Evolutionary conservation across 2,329 filamentous ascomycete genomes (phyloP).

Genomic region (Penicillium sp.): DNA sequence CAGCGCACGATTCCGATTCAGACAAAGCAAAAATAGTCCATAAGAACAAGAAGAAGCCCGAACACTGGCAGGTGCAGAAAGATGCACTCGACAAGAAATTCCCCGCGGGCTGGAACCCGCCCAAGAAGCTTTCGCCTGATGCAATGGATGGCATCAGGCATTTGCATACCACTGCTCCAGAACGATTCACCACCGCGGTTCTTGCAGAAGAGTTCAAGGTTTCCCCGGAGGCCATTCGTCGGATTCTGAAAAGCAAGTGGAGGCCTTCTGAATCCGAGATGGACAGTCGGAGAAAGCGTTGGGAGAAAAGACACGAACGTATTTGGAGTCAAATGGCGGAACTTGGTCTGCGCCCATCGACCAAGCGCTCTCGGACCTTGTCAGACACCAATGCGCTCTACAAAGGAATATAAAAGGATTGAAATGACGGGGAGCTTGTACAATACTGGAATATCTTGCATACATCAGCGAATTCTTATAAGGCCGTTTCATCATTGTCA

Average conservation of each 20-base stretch:
- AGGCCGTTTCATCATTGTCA: too few species aligned
- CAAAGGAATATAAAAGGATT: conserved; percentile 12
- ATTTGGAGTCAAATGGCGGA: conserved; percentile 45
- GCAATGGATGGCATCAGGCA: conserved; percentile 84
- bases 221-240: conserved; percentile 78
- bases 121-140: conserved; percentile 84
- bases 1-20: conserved; percentile 4
- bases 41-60: conserved; percentile 33
- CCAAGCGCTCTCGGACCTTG: conserved; percentile 33
- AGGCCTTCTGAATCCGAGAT: conserved; percentile 36
- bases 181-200: conserved; percentile 65
- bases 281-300: conserved; percentile 38
- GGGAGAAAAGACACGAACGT: conserved; percentile 42
- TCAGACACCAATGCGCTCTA: conserved; percentile 27
- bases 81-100: conserved; percentile 70
- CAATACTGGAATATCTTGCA: background rate
- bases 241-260: conserved; percentile 64
- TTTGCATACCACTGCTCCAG: conserved; percentile 69
- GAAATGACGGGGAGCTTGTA: conserved; percentile 2
- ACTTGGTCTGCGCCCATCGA: conserved; percentile 53
- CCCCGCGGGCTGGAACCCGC: conserved; percentile 68
- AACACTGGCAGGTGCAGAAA: conserved; percentile 72
- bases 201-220: conserved; percentile 76
- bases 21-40: conserved; percentile 7
- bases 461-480: background rate